Evolutionary conservation across 2,329 filamentous ascomycete species (phyloP), one percentile per base, ranked within the genome.

Genomic region (Peltaster fructicola): DNA sequence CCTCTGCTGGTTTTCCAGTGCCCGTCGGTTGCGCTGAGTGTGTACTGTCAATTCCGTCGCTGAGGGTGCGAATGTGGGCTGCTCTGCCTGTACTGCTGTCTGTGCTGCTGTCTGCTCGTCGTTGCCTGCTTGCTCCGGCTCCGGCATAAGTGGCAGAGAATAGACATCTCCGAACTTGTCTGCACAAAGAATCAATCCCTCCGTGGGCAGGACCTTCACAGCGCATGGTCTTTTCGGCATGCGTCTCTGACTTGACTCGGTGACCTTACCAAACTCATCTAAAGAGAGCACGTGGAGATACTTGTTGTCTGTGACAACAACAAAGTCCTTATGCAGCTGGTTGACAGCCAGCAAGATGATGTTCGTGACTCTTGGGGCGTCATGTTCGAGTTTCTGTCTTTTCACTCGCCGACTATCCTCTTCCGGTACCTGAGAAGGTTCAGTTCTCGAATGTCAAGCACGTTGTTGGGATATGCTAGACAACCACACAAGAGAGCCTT

Each of bases 151-250:
- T 8, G 88, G 85, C 6, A 98, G 54, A 7, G 78, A 68, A 53
- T 92, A 95, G 32, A 93, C 85, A 48, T 98, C 88, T 36, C 88
- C 88, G 44, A 95, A 95, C 51, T 98, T 98, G 58, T 98, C 88
- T 25, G 72, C 85, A 33, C 69, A 72, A 30, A 95, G 53, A 34
- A 98, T 79, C 6, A 71, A 77, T 20, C 63, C 60, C 33, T 68
- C 63, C 44, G 84, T 73, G 18, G 67, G 57, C 6, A 75, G 70
- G 25, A 93, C 53, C 25, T 64, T 56, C 30, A 95, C 58, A 17
- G 77, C 71, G 45, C 74, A 85, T 8, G 84, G 81, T 17, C 82
- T 72, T 56, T 93, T 95, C 18, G 82, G 80, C 77, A 95, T 90
- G 30, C 54, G 56, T 77, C 84, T 69, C 48, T 72, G 63, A 48